Conservation (phyloP, 192 early-diverging fungal species). For the Coemansia sp. region DNA sequence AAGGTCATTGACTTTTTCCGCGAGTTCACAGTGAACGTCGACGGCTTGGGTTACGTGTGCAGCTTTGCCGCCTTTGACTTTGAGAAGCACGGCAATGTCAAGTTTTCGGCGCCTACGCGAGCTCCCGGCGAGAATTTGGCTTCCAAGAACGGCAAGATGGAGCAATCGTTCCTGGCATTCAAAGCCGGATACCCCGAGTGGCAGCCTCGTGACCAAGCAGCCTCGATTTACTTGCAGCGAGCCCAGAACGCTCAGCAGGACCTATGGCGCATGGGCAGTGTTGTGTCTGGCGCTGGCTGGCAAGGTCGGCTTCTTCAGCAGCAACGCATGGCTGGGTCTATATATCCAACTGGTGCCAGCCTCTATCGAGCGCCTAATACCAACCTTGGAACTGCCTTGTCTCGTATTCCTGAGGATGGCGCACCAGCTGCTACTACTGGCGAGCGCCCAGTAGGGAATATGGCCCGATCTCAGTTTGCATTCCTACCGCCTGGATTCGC, state of each 20-base stretch:
- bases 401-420: conserved; percentile 14
- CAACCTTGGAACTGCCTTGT: background rate
- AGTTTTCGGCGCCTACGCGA: conserved; percentile 75
- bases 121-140: conserved; percentile 61
- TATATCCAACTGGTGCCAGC: conserved; percentile 48
- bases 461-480: conserved; percentile 38
- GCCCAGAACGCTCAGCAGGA: conserved; percentile 53
- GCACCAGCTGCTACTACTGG: background rate
- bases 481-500: conserved; percentile 43
- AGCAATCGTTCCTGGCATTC: conserved; percentile 95
- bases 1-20: conserved; percentile 92
- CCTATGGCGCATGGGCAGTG: conserved; percentile 39
- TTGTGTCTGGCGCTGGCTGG: conserved; percentile 27
- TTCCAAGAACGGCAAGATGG: conserved; percentile 96
- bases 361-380: conserved; percentile 22
- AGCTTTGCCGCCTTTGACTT: conserved; percentile 98
- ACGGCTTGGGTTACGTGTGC: conserved; percentile 92
- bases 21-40: conserved; percentile 91
- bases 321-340: conserved; percentile 50
- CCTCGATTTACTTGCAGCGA: conserved; percentile 75
- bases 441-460: background rate
- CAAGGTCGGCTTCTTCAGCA: conserved; percentile 50
- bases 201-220: conserved; percentile 80
- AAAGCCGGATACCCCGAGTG: conserved; percentile 94
- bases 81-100: conserved; percentile 82